Percentiles rank a stretch among this genome's conserved stretches.
phyloP scores from a whole-genome alignment of 2,329 filamentous ascomycete species.

The Pseudogymnoascus sp. region DNA sequence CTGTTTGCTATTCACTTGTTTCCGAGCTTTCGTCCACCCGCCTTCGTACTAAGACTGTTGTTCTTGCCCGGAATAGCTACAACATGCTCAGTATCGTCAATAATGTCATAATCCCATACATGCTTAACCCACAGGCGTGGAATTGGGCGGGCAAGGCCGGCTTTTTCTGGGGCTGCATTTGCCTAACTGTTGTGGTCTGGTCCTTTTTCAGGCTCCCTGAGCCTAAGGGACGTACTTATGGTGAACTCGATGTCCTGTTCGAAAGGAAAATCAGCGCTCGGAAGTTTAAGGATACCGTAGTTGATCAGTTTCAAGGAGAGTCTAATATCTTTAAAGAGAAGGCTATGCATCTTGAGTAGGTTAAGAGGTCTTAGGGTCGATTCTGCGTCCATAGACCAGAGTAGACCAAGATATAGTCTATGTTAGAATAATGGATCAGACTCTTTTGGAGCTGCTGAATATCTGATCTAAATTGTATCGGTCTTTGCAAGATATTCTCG shows the following conservation, averaged over 20 bases:
- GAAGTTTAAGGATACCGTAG: constrained; percentile 44
- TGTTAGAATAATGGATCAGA: not conserved
- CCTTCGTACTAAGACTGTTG: constrained; percentile 33
- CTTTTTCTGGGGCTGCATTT: constrained; percentile 80
- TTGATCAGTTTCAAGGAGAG: constrained; percentile 48
- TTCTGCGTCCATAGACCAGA: not conserved
- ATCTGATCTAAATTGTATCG: not conserved
- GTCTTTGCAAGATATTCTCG: not conserved
- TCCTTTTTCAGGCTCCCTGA: constrained; percentile 77
- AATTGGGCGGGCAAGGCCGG: constrained; percentile 77
- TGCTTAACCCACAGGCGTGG: constrained; percentile 50
- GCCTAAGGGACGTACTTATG: constrained; percentile 69
- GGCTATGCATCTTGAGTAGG: constrained; percentile 22
- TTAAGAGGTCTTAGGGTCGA: constrained; percentile 28
- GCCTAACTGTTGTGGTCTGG: constrained; percentile 73
- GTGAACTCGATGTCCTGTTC: constrained; percentile 76
- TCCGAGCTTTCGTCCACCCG: constrained; percentile 34
- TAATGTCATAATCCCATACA: constrained; percentile 22
- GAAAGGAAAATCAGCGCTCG: constrained; percentile 49
- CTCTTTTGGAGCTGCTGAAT: not conserved
- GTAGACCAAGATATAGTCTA: not conserved
- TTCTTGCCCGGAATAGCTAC: constrained; percentile 31
- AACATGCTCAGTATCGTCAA: constrained; percentile 27
- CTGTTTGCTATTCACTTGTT: constrained; percentile 35
- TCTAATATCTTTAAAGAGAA: constrained; percentile 24